Conservation (phyloP, 2,329 filamentous ascomycete genomes). For the Hymenoscyphus scutula region DNA sequence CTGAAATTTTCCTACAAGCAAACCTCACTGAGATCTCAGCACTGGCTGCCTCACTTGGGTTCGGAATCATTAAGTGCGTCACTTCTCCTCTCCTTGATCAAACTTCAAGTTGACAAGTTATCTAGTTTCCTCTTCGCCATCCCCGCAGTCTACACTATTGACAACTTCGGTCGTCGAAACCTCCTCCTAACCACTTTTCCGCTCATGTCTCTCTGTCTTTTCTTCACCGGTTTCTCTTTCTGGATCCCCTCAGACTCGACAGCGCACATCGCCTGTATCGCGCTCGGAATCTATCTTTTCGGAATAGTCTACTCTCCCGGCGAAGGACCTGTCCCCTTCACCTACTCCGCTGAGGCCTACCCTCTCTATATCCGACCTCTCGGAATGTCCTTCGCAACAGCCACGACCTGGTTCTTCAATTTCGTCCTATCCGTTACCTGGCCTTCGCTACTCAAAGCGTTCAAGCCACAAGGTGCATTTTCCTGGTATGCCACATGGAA, state of each 20-base stretch:
- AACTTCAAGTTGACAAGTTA: background rate
- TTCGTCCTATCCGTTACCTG: constrained; percentile 56
- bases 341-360: constrained; percentile 15
- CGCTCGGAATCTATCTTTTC: constrained; percentile 62
- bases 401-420: constrained; percentile 57
- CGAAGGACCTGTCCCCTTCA: constrained; percentile 15
- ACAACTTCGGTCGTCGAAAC: constrained; percentile 59
- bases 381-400: constrained; percentile 60
- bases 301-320: constrained; percentile 46
- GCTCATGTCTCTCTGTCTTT: constrained; percentile 37
- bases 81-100: background rate
- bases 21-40: constrained; percentile 51
- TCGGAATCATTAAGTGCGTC: constrained; percentile 56
- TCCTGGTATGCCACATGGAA: constrained; percentile 54
- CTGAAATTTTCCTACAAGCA: constrained; percentile 58
- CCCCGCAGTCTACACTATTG: constrained; percentile 64
- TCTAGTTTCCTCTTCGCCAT: constrained; percentile 56
- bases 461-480: constrained; percentile 43
- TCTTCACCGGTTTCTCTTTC: constrained; percentile 53
- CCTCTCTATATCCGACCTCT: constrained; percentile 44
- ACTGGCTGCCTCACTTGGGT: constrained; percentile 60
- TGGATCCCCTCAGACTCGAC: constrained; percentile 43
- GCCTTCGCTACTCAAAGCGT: constrained; percentile 20
- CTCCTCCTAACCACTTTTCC: constrained; percentile 15
- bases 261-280: constrained; percentile 39